These are phyloP conservation scores for Aspergillus panamensis DNA, from an alignment of 495 filamentous ascomycete genomes.

Conservation along the genomic window DNA sequence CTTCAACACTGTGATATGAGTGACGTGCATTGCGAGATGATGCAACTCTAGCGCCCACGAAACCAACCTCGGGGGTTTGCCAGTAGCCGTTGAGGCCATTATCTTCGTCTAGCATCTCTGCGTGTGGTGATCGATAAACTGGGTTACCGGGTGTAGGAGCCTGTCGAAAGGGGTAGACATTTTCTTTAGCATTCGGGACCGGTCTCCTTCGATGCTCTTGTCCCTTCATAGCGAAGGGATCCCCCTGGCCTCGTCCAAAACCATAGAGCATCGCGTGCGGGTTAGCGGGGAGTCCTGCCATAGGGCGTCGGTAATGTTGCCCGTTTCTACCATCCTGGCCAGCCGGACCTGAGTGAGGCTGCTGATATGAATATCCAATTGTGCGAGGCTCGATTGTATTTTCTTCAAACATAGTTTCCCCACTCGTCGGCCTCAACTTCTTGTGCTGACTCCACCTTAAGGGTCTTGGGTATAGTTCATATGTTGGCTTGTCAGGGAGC, in stretches of 20 bases:
- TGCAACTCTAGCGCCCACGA: slow-evolving; percentile 5
- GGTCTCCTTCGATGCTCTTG: slow-evolving; percentile 13
- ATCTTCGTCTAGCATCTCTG: slow-evolving; percentile 2
- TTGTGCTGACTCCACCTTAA: slow-evolving; percentile 35
- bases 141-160: slow-evolving; percentile 2
- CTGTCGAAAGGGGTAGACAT: slow-evolving; percentile 9
- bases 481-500: slow-evolving; percentile 25
- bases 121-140: not conserved
- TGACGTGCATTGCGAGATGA: slow-evolving; percentile 12
- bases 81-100: slow-evolving; percentile 19
- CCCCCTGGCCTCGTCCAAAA: slow-evolving; percentile 20
- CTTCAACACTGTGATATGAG: slow-evolving; percentile 7
- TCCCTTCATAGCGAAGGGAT: slow-evolving; percentile 8
- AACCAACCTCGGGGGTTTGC: slow-evolving; percentile 13
- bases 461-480: slow-evolving; percentile 37
- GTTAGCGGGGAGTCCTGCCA: slow-evolving; percentile 37
- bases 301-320: slow-evolving; percentile 13
- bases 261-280: slow-evolving; percentile 37
- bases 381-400: slow-evolving; percentile 23
- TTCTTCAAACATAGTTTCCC: slow-evolving; percentile 41
- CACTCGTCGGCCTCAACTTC: slow-evolving; percentile 28
- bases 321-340: slow-evolving; percentile 9
- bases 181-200: slow-evolving; percentile 10
- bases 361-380: slow-evolving; percentile 12
- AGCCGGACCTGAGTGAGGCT: not conserved